Conservation (phyloP, 2,329 filamentous ascomycete genomes). For the Sporothrix pallida region DNA sequence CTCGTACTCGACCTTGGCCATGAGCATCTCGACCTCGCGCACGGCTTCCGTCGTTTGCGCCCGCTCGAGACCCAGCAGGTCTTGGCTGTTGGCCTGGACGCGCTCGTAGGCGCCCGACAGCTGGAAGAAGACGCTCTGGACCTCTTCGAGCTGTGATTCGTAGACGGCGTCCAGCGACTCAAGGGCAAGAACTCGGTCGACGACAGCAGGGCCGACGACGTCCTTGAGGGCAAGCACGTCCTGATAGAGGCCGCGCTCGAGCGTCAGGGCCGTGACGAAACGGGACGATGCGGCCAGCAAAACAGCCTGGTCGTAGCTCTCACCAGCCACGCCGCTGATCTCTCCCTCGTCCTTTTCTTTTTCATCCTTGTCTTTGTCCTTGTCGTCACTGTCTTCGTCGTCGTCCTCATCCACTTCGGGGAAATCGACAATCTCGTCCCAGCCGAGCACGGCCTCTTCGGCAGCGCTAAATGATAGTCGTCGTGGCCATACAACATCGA, state of each 20-base stretch:
- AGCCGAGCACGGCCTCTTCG: conserved; percentile 73
- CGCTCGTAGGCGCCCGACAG: conserved; percentile 72
- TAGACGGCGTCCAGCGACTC: conserved; percentile 66
- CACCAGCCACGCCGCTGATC: conserved; percentile 32
- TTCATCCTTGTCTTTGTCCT: neutral
- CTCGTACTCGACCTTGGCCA: conserved; percentile 91
- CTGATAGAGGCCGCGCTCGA: conserved; percentile 62
- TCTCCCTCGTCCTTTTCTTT: conserved; percentile 36
- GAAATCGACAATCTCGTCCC: conserved; percentile 61
- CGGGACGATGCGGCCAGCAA: conserved; percentile 41
- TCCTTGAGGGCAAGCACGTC: conserved; percentile 59
- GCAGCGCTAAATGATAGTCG: conserved; percentile 77
- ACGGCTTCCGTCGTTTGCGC: conserved; percentile 71
- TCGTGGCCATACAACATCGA: conserved; percentile 62
- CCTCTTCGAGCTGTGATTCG: conserved; percentile 66
- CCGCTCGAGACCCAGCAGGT: conserved; percentile 72
- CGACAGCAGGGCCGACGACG: conserved; percentile 66
- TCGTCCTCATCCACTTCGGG: conserved; percentile 39
- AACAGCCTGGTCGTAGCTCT: conserved; percentile 8
- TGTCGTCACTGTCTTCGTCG: conserved; percentile 38
- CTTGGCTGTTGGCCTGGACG: conserved; percentile 69
- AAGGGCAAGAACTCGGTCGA: conserved; percentile 61
- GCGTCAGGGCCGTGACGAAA: conserved; percentile 53
- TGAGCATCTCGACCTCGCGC: conserved; percentile 79
- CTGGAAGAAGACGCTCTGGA: conserved; percentile 71